Conservation (phyloP, 805 yeast genomes). For the Kuraishia borneana region DNA sequence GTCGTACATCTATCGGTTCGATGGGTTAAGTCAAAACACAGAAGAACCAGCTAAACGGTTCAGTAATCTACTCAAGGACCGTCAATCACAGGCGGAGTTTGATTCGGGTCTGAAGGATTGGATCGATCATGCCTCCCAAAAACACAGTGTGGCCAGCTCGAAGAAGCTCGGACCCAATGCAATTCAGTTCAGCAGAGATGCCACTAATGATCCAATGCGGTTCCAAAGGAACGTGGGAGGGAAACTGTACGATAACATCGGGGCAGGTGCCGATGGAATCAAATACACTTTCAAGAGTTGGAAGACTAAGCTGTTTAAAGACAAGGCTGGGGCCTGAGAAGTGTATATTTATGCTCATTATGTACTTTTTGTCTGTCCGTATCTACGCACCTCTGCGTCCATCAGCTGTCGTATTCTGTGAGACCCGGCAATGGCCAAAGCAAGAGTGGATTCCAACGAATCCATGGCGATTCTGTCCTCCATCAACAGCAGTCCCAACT, state of each 20-base stretch:
- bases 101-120: not conserved
- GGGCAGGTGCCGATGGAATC: conserved; percentile 1
- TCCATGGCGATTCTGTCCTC: conserved; percentile 86
- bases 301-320: not conserved
- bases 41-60: not conserved
- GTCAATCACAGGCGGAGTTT: not conserved
- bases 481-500: conserved; percentile 61
- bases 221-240: not conserved
- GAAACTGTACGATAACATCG: not conserved
- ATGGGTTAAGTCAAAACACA: not conserved
- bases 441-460: conserved; percentile 60
- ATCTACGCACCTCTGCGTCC: conserved; percentile 75
- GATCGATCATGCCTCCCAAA: not conserved
- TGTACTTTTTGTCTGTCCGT: conserved; percentile 49
- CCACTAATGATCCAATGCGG: not conserved
- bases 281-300: conserved; percentile 1
- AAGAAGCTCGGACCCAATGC: not conserved
- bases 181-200: not conserved
- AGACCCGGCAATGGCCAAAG: conserved; percentile 80
- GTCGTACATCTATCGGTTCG: not conserved
- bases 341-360: conserved; percentile 16
- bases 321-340: not conserved
- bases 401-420: conserved; percentile 72
- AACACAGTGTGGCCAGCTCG: not conserved
- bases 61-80: not conserved